Conservation (phyloP, 192 early-diverging fungal genomes). For the Backusella tuberculispora region DNA sequence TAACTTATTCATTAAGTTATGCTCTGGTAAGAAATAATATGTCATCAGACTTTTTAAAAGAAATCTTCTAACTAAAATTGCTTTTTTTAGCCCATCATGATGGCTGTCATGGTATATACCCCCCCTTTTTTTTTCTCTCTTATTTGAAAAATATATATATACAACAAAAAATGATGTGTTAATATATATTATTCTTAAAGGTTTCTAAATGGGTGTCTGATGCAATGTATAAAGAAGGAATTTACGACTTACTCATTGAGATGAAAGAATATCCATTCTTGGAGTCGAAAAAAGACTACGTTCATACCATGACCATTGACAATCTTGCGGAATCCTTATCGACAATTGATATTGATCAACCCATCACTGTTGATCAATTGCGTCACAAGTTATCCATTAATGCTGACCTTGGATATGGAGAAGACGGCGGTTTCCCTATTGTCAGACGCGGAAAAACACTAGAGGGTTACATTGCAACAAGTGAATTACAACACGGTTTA, state of each 20-base stretch:
- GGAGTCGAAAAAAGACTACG: slow-evolving; percentile 75
- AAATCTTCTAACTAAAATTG: neutral
- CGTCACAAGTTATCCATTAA: slow-evolving; percentile 56
- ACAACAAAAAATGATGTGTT: slow-evolving; percentile 7
- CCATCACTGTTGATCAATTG: slow-evolving; percentile 61
- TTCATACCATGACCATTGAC: slow-evolving; percentile 59
- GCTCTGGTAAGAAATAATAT: slow-evolving; percentile 52
- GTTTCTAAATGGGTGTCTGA: slow-evolving; percentile 75
- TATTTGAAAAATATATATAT: neutral
- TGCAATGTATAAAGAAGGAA: slow-evolving; percentile 58
- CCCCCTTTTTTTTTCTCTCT: too few relatives aligned
- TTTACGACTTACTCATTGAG: slow-evolving; percentile 77
- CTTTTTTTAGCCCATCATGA: slow-evolving; percentile 39
- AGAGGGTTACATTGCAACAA: slow-evolving; percentile 82
- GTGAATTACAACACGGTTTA: slow-evolving; percentile 77
- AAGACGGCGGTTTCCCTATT: slow-evolving; percentile 79
- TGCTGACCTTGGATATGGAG: slow-evolving; percentile 56
- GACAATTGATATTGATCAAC: slow-evolving; percentile 65
- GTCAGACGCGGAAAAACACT: slow-evolving; percentile 57
- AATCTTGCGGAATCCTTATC: slow-evolving; percentile 71
- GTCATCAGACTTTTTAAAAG: neutral
- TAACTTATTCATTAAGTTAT: slow-evolving; percentile 94
- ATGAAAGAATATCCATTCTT: slow-evolving; percentile 75
- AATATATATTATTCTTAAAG: neutral
- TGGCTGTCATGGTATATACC: slow-evolving; percentile 34